These are phyloP conservation scores for Amanita molliuscula DNA, from an alignment of 768 basidiomycete species.

Conservation along the genomic window DNA sequence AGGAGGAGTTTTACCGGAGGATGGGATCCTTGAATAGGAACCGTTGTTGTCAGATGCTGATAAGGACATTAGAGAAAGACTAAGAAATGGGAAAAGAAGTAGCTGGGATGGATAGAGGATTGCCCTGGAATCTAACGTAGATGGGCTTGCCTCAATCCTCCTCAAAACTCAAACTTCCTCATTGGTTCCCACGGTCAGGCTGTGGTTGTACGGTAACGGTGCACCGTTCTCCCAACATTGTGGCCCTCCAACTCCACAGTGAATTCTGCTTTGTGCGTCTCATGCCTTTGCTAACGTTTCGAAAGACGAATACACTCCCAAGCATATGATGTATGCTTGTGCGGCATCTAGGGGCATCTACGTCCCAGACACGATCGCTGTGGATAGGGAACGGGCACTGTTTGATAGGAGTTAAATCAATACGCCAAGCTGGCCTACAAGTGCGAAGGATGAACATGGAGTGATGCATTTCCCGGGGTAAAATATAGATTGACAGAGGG, in stretches of 20 bases:
- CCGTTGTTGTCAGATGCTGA: slow-evolving; percentile 74
- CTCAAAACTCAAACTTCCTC: slow-evolving; percentile 44
- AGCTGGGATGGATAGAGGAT: neutral
- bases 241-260: slow-evolving; percentile 14
- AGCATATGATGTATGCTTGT: slow-evolving; percentile 32
- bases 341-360: slow-evolving; percentile 62
- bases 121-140: slow-evolving; percentile 47
- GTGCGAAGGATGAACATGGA: slow-evolving; percentile 48
- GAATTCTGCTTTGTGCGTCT: slow-evolving; percentile 26
- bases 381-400: slow-evolving; percentile 27
- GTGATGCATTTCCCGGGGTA: slow-evolving; percentile 29
- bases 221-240: no score
- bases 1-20: slow-evolving; percentile 82
- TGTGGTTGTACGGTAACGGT: neutral
- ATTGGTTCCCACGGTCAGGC: slow-evolving; percentile 18
- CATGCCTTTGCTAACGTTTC: slow-evolving; percentile 57
- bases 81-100: slow-evolving; percentile 65
- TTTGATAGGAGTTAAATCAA: slow-evolving; percentile 55
- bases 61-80: slow-evolving; percentile 82
- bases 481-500: slow-evolving; percentile 24
- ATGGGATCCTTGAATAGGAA: slow-evolving; percentile 70
- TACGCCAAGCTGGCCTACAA: slow-evolving; percentile 53
- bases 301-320: slow-evolving; percentile 29
- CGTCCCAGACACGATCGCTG: slow-evolving; percentile 40
- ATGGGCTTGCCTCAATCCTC: slow-evolving; percentile 27